These are phyloP conservation scores for Suillus sp. DNA, from an alignment of 768 basidiomycete species.

Conservation along the genomic window DNA sequence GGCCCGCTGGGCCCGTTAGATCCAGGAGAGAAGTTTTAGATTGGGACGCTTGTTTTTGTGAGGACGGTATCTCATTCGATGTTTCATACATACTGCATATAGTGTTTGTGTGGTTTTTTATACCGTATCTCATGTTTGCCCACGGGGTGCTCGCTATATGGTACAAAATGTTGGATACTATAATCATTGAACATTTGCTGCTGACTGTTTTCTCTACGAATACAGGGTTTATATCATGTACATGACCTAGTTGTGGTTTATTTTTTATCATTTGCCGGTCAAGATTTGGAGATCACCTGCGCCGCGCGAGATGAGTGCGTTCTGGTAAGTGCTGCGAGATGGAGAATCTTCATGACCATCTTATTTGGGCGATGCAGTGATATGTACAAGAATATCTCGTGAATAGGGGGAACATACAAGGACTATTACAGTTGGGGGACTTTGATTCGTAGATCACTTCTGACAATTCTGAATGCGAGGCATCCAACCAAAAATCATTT, in stretches of 20 bases:
- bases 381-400: not conserved
- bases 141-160: constrained; percentile 3
- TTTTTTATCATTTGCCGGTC: not conserved
- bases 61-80: constrained; percentile 23
- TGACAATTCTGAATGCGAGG: not conserved
- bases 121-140: constrained; percentile 7
- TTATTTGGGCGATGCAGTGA: not conserved
- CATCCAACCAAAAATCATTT: no score
- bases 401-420: no score
- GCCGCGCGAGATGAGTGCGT: no score
- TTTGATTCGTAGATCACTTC: not conserved
- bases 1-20: constrained; percentile 63
- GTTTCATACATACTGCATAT: constrained; percentile 29
- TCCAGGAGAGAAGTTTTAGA: constrained; percentile 55
- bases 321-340: not conserved
- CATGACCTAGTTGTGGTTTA: not conserved
- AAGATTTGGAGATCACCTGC: no score
- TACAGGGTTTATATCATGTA: not conserved
- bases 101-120: constrained; percentile 36
- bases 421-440: no score
- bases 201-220: not conserved
- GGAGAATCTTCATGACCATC: not conserved
- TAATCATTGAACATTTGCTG: constrained; percentile 1
- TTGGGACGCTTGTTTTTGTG: constrained; percentile 1
- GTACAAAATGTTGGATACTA: constrained; percentile 2